Evolutionary conservation across 441 rosid species (phyloP).

Genomic region (Pelargonium australe): DNA sequence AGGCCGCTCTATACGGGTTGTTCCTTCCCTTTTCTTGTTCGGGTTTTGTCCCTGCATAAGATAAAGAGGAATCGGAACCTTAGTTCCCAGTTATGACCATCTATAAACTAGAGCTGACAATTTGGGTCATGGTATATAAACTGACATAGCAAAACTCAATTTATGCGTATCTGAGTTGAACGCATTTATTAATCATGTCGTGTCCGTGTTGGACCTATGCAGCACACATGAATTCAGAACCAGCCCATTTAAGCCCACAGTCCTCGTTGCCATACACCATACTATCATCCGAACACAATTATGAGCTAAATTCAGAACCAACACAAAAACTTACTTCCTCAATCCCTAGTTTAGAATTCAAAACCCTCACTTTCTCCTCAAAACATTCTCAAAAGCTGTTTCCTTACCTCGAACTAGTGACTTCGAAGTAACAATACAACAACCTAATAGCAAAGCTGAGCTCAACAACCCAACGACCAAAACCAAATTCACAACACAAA

Average conservation of each 20-base stretch:
- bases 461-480: no score
- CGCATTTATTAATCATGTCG: no score
- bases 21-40: background rate
- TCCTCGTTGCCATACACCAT: no score
- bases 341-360: constrained; percentile 19
- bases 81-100: background rate
- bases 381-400: background rate
- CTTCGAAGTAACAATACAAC: no score
- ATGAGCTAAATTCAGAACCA: background rate
- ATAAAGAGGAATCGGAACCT: background rate
- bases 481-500: no score
- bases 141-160: no score
- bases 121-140: background rate
- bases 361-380: constrained; percentile 41
- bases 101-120: background rate
- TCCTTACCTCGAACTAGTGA: no score
- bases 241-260: no score
- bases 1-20: background rate
- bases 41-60: background rate
- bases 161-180: no score
- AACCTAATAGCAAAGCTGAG: no score
- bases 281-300: background rate
- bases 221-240: no score
- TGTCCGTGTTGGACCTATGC: no score
- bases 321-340: background rate